These are phyloP conservation scores for Pneumocystis sp. DNA, from an alignment of 1,139 yeast species.

Conservation along the genomic window DNA sequence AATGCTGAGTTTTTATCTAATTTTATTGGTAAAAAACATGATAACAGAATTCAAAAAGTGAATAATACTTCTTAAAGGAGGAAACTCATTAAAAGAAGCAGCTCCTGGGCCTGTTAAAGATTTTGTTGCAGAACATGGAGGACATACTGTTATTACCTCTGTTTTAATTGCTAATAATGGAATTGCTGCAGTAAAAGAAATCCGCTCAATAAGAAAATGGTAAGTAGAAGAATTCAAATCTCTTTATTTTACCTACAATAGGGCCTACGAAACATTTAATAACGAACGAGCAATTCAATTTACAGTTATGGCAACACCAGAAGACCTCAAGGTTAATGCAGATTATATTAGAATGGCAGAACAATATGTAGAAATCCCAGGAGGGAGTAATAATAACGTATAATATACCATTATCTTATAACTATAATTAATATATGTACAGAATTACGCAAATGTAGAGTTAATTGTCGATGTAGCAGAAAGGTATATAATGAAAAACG, in stretches of 20 bases:
- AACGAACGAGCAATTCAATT: conserved; percentile 86
- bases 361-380: conserved; percentile 95
- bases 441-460: conserved; percentile 90
- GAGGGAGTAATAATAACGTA: conserved; percentile 86
- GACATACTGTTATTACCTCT: conserved; percentile 86
- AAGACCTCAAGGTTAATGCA: conserved; percentile 89
- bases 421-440: not conserved
- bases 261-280: conserved; percentile 89
- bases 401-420: not conserved
- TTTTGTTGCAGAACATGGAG: conserved; percentile 72
- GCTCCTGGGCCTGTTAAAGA: conserved; percentile 65
- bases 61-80: conserved; percentile 47
- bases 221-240: not conserved
- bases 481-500: conserved; percentile 26
- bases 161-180: conserved; percentile 92
- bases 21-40: not conserved
- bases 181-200: conserved; percentile 97
- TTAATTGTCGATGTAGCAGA: conserved; percentile 93
- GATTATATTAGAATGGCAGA: conserved; percentile 99
- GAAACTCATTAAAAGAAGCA: conserved; percentile 57
- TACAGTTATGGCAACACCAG: conserved; percentile 98
- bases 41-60: conserved; percentile 23
- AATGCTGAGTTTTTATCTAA: not conserved
- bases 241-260: not conserved
- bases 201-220: conserved; percentile 95